Evolutionary conservation across 225 moss, liverwort and hornwort species (phyloP).

Genomic region (Thuidium tamariscinum): DNA sequence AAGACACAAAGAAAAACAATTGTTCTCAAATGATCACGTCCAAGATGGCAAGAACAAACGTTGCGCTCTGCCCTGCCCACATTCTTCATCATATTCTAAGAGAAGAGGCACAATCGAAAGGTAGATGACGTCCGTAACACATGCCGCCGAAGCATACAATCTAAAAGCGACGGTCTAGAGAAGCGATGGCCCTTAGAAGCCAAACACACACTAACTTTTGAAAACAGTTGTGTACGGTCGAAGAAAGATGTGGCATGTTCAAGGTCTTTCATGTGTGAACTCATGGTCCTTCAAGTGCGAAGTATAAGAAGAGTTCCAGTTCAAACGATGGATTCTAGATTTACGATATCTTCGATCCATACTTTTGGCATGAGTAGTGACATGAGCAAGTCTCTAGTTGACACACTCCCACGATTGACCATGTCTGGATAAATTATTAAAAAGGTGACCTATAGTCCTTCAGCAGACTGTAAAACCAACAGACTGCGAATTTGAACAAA

Average conservation of each 20-base stretch:
- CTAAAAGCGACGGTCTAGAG: not conserved
- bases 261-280: not conserved
- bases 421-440: not conserved
- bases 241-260: not conserved
- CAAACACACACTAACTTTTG: not conserved
- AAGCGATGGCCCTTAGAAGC: not conserved
- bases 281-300: not conserved
- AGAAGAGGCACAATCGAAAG: not conserved
- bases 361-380: not conserved
- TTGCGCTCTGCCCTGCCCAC: not conserved
- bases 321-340: not conserved
- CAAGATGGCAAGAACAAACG: not conserved
- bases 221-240: not conserved
- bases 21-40: not conserved
- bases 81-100: not conserved
- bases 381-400: not conserved
- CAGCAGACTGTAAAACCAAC: not conserved
- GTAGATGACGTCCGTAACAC: not conserved
- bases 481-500: not conserved
- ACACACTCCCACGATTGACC: not conserved
- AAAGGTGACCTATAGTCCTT: not conserved
- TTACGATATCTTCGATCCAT: not conserved
- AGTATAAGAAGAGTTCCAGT: not conserved
- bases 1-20: not conserved
- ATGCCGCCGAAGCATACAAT: not conserved